Evolutionary conservation across 1,139 yeast genomes (phyloP).

Genomic region (Yamadazyma epiphylla): DNA sequence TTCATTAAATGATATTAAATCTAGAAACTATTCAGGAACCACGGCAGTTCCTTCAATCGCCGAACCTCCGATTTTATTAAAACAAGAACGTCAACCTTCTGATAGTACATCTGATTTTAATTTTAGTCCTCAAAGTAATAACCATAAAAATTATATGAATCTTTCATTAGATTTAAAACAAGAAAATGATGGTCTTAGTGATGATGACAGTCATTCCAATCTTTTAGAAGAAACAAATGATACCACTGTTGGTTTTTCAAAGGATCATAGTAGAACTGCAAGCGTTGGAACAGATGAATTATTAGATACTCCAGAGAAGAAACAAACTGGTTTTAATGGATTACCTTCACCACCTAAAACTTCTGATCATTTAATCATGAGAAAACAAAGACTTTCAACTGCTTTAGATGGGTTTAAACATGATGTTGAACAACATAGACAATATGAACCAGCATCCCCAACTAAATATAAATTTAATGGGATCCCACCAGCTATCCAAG

Average conservation of each 20-base stretch:
- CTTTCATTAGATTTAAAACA: slow-evolving; percentile 23
- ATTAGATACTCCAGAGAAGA: slow-evolving; percentile 12
- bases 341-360: slow-evolving; percentile 10
- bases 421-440: slow-evolving; percentile 25
- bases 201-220: not conserved
- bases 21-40: slow-evolving; percentile 11
- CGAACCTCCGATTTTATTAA: slow-evolving; percentile 6
- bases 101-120: slow-evolving; percentile 10
- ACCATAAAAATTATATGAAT: slow-evolving; percentile 26
- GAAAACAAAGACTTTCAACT: slow-evolving; percentile 20
- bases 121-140: slow-evolving; percentile 11
- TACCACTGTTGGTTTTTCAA: slow-evolving; percentile 16
- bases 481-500: slow-evolving; percentile 3
- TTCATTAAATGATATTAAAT: slow-evolving; percentile 3
- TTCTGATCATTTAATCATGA: slow-evolving; percentile 3
- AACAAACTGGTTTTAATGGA: slow-evolving; percentile 1
- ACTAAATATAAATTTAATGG: slow-evolving; percentile 4
- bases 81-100: slow-evolving; percentile 7
- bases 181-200: slow-evolving; percentile 2
- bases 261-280: slow-evolving; percentile 8
- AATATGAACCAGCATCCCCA: slow-evolving; percentile 9
- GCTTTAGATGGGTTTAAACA: slow-evolving; percentile 29
- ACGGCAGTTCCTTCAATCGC: slow-evolving; percentile 11
- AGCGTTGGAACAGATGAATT: slow-evolving; percentile 13
- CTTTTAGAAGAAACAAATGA: slow-evolving; percentile 10